Evolutionary conservation across 805 yeast genomes (phyloP).

Genomic region (Lipomyces mesembrius): DNA sequence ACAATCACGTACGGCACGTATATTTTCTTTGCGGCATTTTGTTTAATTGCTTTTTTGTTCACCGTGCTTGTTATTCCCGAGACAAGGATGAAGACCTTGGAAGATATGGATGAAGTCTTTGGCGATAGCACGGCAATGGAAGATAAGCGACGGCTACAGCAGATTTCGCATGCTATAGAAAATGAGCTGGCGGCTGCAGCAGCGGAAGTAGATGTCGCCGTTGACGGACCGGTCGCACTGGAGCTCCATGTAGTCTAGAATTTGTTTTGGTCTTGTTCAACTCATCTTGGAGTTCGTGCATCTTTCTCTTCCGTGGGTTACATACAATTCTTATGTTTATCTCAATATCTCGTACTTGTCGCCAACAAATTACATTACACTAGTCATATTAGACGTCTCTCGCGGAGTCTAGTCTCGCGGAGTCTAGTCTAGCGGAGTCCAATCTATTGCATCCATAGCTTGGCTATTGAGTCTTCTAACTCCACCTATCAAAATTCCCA

Average conservation of each 20-base stretch:
- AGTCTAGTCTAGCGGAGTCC: background rate
- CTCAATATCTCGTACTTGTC: too few species aligned
- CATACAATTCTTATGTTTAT: background rate
- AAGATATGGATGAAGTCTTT: constrained; percentile 35
- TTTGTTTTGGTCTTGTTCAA: too few species aligned
- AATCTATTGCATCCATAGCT: background rate
- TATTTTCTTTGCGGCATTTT: constrained; percentile 43
- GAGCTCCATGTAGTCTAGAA: too few species aligned
- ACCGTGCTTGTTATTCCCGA: constrained; percentile 23
- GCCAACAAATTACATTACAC: background rate
- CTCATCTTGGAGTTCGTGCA: background rate
- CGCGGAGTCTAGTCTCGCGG: background rate
- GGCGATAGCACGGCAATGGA: constrained; percentile 9
- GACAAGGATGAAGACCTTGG: constrained; percentile 28
- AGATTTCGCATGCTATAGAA: background rate
- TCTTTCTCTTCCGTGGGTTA: too few species aligned
- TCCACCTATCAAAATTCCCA: constrained; percentile 24
- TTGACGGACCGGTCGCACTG: background rate
- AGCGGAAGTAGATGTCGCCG: background rate
- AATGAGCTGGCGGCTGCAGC: too few species aligned
- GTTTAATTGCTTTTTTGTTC: constrained; percentile 38
- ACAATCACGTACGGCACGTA: constrained; percentile 42
- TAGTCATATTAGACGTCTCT: background rate
- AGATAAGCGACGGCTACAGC: background rate
- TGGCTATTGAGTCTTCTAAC: background rate